A percentile compares a stretch with the other conserved stretches of the same genome.
phyloP scores from a whole-genome alignment of 148 eudicot species.

The Silene conica region DNA sequence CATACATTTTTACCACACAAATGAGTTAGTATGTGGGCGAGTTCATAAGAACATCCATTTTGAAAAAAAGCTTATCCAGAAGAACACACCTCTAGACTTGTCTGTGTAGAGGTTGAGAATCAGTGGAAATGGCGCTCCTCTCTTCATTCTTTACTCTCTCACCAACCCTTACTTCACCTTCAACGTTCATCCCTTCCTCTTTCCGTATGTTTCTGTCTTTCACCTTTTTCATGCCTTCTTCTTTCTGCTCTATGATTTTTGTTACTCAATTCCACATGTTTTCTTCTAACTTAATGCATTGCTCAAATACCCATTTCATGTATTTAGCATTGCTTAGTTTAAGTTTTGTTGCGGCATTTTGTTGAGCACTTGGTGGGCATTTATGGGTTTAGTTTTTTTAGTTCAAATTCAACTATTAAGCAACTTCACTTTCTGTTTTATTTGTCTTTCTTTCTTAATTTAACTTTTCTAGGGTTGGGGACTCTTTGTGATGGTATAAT shows the following conservation, averaged over 20 bases:
- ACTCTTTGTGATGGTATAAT: too few relatives aligned
- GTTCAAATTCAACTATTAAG: not conserved
- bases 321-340: not conserved
- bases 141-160: slow-evolving; percentile 23
- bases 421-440: not conserved
- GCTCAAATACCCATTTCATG: not conserved
- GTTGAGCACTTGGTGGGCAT: slow-evolving; percentile 25
- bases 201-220: not conserved
- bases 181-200: slow-evolving; percentile 3
- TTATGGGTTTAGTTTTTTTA: not conserved
- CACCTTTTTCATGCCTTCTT: not conserved
- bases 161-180: slow-evolving; percentile 1
- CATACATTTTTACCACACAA: too few relatives aligned
- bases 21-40: too few relatives aligned
- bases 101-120: too few relatives aligned
- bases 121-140: slow-evolving; percentile 24
- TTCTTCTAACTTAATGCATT: not conserved
- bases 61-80: slow-evolving; percentile 21
- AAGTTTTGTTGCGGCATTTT: slow-evolving; percentile 19
- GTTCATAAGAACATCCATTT: not conserved
- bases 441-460: too few relatives aligned
- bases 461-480: too few relatives aligned
- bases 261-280: not conserved
- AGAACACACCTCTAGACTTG: too few relatives aligned
- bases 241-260: slow-evolving; percentile 2